Percentiles rank a stretch among this genome's conserved stretches.
Conservation (phyloP, 192 early-diverging fungal species). For the Obelidium mucronatum region DNA sequence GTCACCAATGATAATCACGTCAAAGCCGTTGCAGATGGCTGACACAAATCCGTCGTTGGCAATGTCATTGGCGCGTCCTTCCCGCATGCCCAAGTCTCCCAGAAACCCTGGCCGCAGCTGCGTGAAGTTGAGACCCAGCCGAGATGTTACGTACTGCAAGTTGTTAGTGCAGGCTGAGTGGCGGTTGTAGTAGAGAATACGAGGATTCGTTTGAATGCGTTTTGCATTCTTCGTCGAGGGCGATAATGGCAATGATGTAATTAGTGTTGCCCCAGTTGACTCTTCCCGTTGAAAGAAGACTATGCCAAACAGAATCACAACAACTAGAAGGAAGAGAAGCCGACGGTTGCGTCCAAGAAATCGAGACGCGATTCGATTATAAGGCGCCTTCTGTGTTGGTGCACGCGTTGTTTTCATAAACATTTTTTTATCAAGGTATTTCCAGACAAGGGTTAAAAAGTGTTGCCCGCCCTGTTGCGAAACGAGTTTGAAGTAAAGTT, state of each 20-base stretch:
- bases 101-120: slow-evolving; percentile 25
- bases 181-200: slow-evolving; percentile 31
- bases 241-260: not conserved
- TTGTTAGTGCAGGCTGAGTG: slow-evolving; percentile 33
- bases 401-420: too few species aligned
- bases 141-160: slow-evolving; percentile 26
- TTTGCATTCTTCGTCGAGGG: not conserved
- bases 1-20: slow-evolving; percentile 26
- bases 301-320: too few species aligned
- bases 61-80: slow-evolving; percentile 29
- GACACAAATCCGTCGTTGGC: slow-evolving; percentile 28
- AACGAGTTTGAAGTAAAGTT: too few species aligned
- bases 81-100: slow-evolving; percentile 31
- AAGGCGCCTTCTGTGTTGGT: too few species aligned
- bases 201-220: not conserved
- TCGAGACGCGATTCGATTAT: not conserved
- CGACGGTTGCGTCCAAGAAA: slow-evolving; percentile 11
- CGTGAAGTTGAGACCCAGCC: slow-evolving; percentile 29
- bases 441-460: too few species aligned
- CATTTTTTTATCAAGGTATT: too few species aligned
- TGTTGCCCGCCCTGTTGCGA: too few species aligned
- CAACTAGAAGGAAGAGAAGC: not conserved
- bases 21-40: slow-evolving; percentile 3
- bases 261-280: not conserved
- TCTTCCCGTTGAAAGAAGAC: not conserved